A percentile compares a stretch with the other conserved stretches of the same genome.
phyloP scores from a whole-genome alignment of 306 rosid species.

The Lathyrus oleraceus region DNA sequence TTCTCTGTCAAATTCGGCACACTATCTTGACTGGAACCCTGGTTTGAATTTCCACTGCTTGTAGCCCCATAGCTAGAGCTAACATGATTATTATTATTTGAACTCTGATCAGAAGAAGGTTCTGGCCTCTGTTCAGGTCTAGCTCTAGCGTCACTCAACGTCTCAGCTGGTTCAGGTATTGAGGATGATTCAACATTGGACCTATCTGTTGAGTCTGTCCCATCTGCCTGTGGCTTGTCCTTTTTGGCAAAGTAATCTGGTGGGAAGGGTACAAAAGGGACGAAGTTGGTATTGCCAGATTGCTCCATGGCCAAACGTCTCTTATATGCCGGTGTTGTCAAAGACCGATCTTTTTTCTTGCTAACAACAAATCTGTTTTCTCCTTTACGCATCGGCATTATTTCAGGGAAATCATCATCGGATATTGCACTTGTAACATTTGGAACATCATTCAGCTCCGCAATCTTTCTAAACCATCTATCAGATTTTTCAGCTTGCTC shows the following conservation, averaged over 20 bases:
- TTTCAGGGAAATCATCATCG: conserved; percentile 85
- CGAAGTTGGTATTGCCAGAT: conserved; percentile 60
- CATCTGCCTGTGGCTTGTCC: conserved; percentile 49
- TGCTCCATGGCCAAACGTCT: conserved; percentile 74
- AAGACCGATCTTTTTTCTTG: conserved; percentile 87
- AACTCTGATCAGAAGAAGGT: conserved; percentile 38
- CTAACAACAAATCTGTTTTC: conserved; percentile 85
- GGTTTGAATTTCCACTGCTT: conserved; percentile 38
- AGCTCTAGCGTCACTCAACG: conserved; percentile 36
- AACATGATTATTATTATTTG: conserved; percentile 31
- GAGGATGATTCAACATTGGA: conserved; percentile 41
- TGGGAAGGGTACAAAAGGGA: conserved; percentile 95
- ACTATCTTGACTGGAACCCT: conserved; percentile 22
- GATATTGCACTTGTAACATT: conserved; percentile 65
- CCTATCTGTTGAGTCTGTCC: conserved; percentile 31
- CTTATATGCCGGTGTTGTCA: conserved; percentile 85
- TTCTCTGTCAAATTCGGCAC: conserved; percentile 37
- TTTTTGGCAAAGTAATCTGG: conserved; percentile 82
- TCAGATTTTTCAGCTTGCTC: conserved; percentile 84
- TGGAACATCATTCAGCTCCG: conserved; percentile 72
- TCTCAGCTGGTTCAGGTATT: conserved; percentile 36
- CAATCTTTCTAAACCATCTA: conserved; percentile 83
- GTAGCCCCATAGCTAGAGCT: conserved; percentile 35
- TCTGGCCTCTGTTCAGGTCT: conserved; percentile 34
- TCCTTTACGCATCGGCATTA: conserved; percentile 97